These are phyloP conservation scores for Rhizopogon vinicolor DNA, from an alignment of 768 basidiomycete species.

Conservation along the genomic window DNA sequence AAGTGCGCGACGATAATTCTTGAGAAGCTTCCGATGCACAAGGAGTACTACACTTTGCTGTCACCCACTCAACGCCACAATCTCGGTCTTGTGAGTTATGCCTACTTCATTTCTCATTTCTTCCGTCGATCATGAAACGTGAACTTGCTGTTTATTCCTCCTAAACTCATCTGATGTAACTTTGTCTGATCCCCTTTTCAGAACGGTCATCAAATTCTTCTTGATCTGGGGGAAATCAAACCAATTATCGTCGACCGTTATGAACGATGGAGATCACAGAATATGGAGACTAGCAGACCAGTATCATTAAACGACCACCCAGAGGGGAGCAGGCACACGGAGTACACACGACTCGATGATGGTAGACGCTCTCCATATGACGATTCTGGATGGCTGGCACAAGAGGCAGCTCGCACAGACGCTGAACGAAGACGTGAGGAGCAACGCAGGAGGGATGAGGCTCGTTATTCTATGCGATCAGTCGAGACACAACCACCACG, in stretches of 20 bases:
- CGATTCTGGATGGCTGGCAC: slow-evolving; percentile 28
- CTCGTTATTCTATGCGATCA: slow-evolving; percentile 22
- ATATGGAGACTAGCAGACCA: slow-evolving; percentile 29
- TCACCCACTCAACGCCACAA: slow-evolving; percentile 58
- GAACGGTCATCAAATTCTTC: slow-evolving; percentile 76
- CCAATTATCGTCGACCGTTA: slow-evolving; percentile 57
- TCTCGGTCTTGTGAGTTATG: slow-evolving; percentile 58
- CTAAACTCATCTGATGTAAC: slow-evolving; percentile 1
- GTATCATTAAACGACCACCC: slow-evolving; percentile 13
- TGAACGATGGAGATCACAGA: slow-evolving; percentile 50
- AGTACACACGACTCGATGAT: slow-evolving; percentile 14
- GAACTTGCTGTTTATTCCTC: neutral
- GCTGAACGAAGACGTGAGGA: slow-evolving; percentile 28
- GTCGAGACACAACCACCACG: slow-evolving; percentile 13
- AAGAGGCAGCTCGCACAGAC: slow-evolving; percentile 27
- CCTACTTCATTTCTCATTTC: neutral
- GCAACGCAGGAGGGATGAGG: slow-evolving; percentile 33
- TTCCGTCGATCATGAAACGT: slow-evolving; percentile 4
- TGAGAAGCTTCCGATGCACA: slow-evolving; percentile 72
- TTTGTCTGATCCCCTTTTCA: slow-evolving; percentile 26
- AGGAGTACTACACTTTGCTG: slow-evolving; percentile 55
- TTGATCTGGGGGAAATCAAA: slow-evolving; percentile 61
- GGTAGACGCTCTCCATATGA: slow-evolving; percentile 21
- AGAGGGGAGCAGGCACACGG: slow-evolving; percentile 12
- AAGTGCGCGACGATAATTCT: slow-evolving; percentile 74